Base-by-base conservation (phyloP, 306 rosid species). In the Malus fusca region DNA sequence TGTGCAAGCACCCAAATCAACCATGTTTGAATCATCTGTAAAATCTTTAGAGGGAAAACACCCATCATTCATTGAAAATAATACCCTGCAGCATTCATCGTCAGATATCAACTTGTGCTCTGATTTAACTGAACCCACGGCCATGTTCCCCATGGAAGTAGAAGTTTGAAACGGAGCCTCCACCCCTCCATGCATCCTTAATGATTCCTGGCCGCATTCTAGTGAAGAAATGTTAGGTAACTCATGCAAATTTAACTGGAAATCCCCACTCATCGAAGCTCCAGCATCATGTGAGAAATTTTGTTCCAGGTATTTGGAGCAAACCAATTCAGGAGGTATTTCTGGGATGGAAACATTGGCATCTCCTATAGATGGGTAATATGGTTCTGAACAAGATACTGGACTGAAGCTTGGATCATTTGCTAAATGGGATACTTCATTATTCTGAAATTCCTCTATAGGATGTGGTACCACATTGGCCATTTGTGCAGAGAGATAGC, bases 11-110 rank as follows among this genome's bases (percentile, higher is more conserved):
- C 85, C 67, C 35, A 83, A 80, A 85, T 83, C 85, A 84, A 76
- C 71, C 73, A 63, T 74, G 66, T 81, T 75, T 51, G 73, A 66
- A 30, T 80, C 88, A 66, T 77, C 72, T 67, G 71, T 43, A 59
- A 80, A 78, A 82, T 82, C 87, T 87, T 82, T 84, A 2, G 88
- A 69, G 74, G 91, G 67, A 87, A 86, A 85, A 62, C 77, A 74
- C 69, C 75, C 89, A 55, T 80, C 88, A 53, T 68, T 74, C 48
- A 88, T 83, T 81, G 92, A 84, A 84, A 92, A 96, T 53, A 96
- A 82, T 40, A 87, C 82, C 84, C 92, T 87, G 80, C 98, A 86
- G 82, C 97, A 92, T 80, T 96, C 99, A 72, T 91, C 97, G 25
- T 92, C 93, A 12, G 98, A 56, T 79, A 96, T 88, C 82, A 89